Conservation (phyloP, 371 early-diverging fungal species). For the Mucor racemosus region DNA sequence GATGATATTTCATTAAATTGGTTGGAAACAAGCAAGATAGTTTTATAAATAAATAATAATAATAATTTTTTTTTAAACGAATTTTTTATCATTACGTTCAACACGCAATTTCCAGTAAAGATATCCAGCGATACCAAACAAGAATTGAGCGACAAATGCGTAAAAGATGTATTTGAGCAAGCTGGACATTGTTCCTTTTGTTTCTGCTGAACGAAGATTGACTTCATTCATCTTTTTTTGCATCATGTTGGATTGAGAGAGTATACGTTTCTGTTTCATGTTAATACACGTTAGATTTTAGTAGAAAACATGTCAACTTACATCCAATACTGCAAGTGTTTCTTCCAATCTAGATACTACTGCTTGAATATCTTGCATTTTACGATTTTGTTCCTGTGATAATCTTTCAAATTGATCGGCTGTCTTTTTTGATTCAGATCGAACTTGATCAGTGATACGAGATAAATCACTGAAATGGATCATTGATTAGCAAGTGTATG, state of each 20-base stretch:
- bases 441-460: constrained; percentile 20
- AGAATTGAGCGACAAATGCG: constrained; percentile 41
- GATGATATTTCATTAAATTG: constrained; percentile 73
- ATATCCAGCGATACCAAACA: constrained; percentile 42
- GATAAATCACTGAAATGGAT: constrained; percentile 9
- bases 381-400: constrained; percentile 35
- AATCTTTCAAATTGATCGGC: constrained; percentile 15
- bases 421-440: constrained; percentile 18
- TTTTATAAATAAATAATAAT: constrained; percentile 6
- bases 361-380: constrained; percentile 32
- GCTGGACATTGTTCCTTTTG: constrained; percentile 46
- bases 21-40: constrained; percentile 44
- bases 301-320: constrained; percentile 22
- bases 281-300: not conserved
- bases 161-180: constrained; percentile 46
- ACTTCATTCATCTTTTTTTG: constrained; percentile 40
- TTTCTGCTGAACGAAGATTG: constrained; percentile 42
- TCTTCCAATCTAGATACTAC: constrained; percentile 33
- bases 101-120: constrained; percentile 52
- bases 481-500: no score
- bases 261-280: constrained; percentile 31
- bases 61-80: constrained; percentile 28
- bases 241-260: constrained; percentile 31
- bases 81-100: constrained; percentile 52
- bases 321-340: constrained; percentile 34